Percentiles rank a stretch among this genome's conserved stretches.
These are phyloP conservation scores for Apiospora rasikravindrae DNA, from an alignment of 2,329 filamentous ascomycete genomes.

Conservation along the genomic window DNA sequence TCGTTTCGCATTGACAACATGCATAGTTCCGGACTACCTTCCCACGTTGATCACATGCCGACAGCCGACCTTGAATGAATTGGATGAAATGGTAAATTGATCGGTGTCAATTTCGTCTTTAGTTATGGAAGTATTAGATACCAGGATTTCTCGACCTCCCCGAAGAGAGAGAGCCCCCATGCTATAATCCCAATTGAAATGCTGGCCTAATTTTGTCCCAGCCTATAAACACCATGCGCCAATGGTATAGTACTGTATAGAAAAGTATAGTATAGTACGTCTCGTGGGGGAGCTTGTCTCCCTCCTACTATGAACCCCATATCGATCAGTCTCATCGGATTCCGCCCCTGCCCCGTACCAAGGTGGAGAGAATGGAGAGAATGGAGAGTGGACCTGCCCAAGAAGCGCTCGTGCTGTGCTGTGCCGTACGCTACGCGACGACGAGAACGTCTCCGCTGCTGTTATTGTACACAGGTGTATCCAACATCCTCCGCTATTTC, in stretches of 20 bases:
- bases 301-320: not conserved
- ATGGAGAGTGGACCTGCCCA: conserved; percentile 2
- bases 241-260: not conserved
- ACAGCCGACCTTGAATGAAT: not conserved
- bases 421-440: not conserved
- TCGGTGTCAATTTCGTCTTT: not conserved
- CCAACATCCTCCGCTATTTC: not conserved
- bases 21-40: not conserved
- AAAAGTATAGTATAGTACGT: not conserved
- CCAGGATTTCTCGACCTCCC: not conserved
- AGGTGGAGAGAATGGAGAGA: not conserved
- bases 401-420: not conserved
- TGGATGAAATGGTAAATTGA: not conserved
- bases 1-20: not conserved
- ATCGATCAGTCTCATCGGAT: not conserved
- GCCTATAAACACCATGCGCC: conserved; percentile 4
- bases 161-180: not conserved
- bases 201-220: not conserved
- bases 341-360: not conserved
- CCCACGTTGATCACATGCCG: not conserved
- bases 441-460: no score
- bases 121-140: not conserved
- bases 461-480: not conserved
- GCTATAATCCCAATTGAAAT: not conserved
- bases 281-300: not conserved